A percentile compares a stretch with the other conserved stretches of the same genome.
These are phyloP conservation scores for Podila horticola DNA, from an alignment of 192 early-diverging fungal species.

Conservation along the genomic window DNA sequence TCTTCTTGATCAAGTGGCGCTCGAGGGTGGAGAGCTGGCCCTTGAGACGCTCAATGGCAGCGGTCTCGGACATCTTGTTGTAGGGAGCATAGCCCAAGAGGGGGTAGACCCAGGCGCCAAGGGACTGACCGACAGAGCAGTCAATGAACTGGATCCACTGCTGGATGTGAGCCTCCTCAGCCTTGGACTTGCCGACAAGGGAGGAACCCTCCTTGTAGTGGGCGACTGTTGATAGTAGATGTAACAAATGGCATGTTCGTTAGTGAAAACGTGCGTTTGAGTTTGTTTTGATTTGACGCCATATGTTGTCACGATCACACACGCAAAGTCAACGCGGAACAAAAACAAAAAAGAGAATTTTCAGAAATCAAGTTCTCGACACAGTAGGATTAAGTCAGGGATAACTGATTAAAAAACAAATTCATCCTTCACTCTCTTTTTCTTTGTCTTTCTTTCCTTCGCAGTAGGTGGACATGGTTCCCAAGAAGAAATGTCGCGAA, in stretches of 20 bases:
- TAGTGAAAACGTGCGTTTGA: background rate
- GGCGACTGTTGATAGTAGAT: slow-evolving; percentile 44
- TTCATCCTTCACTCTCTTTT: slow-evolving; percentile 52
- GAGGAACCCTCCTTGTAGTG: slow-evolving; percentile 56
- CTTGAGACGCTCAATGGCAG: slow-evolving; percentile 74
- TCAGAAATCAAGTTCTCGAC: slow-evolving; percentile 56
- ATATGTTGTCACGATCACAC: background rate
- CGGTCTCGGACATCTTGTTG: slow-evolving; percentile 71
- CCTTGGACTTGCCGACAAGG: slow-evolving; percentile 68
- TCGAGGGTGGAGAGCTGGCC: slow-evolving; percentile 76
- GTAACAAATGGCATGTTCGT: background rate
- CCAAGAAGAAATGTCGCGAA: background rate
- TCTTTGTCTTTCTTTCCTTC: background rate
- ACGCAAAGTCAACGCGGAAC: background rate
- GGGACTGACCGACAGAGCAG: slow-evolving; percentile 57
- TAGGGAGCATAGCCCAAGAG: slow-evolving; percentile 54
- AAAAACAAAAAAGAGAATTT: slow-evolving; percentile 4
- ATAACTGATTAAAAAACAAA: slow-evolving; percentile 60
- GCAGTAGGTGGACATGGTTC: background rate
- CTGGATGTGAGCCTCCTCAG: slow-evolving; percentile 71
- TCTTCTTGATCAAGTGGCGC: slow-evolving; percentile 82
- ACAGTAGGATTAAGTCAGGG: slow-evolving; percentile 58
- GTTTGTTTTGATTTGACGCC: background rate
- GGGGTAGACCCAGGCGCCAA: slow-evolving; percentile 57
- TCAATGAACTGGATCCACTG: slow-evolving; percentile 73